Base-by-base conservation (phyloP, 2,329 filamentous ascomycete species). In the Biscogniauxia marginata region DNA sequence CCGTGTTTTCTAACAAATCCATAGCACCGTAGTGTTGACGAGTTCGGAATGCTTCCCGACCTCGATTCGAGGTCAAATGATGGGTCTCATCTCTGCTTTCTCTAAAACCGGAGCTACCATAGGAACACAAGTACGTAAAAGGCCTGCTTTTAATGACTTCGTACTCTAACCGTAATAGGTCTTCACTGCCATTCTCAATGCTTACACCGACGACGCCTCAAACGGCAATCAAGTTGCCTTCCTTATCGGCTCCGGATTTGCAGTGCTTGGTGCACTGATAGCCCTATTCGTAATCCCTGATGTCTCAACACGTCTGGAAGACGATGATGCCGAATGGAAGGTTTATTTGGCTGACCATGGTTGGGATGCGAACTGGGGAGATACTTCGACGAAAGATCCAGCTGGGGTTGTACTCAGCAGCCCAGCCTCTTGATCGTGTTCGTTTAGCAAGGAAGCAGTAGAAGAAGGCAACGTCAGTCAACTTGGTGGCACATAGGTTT, bases 91-190 rank as follows among this genome's bases (percentile, higher is more conserved):
- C 0, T 71, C 77, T 0, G 79, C 78, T 0, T 74, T 75, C 18
- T 77, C 75, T 11, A 82, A 82, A 55, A 77, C 77, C 1, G 79
- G 79, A 0, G 77, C 78, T 0, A 77, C 78, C 0, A 76, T 82
- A 18, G 79, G 79, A 0, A 81, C 78, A 0, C 70, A 79, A 54
- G 58, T 61, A 43, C 9, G 34, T 34, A 20, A 23, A 49, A 18
- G n/a, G 11, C 5, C 16, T 16, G 3, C 22, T 22, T 21, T 3
- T n/a, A 3, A 23, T 3, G 7, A 16, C 11, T 7, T 22, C 7
- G 21, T 30, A 23, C 24, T 16, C 53, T 55, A 47, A 49, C 46
- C 2, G 7, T 9, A 9, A 46, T 18, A 58, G 52, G 77, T 79
- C 2, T 83, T 83, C 55, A 79, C 73, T 0, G 76, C 79, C 0